Base-by-base conservation (phyloP, 495 filamentous ascomycete genomes). In the Lasiosphaeria hispida region DNA sequence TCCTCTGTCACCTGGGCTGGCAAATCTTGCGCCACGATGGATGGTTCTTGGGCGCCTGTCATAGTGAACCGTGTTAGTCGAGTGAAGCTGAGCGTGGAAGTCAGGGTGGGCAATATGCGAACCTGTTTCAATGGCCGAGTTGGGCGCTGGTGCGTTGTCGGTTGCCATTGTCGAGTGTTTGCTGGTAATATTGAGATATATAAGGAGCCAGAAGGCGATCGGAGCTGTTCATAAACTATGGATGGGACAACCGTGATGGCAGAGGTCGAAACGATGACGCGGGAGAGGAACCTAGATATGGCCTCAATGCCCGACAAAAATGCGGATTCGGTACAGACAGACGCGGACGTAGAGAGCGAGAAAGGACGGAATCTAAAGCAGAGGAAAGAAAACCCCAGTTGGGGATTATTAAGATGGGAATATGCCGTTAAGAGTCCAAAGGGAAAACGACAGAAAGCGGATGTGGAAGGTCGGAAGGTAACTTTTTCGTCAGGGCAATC, bases 1-100 rank as follows among this genome's bases (percentile, higher is more conserved):
- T 66, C 69, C 23, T 65, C 65, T 17, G 50, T 51, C 19, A 33
- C 44, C 14, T 69, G 62, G 53, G 56, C 43, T 9, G 59, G 56
- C 33, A 49, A 18, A 10, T 49, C 64, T 55, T 63, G 55, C 40
- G 18, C 57, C 36, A 43, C 54, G 36, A 59, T 30, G 23, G 23
- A 30, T 5, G 57, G 13, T 17, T 36, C 55, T 38, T 53, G 45
- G 56, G 62, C 65, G 58, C 56, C 68, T 71, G 41, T 41, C 53
- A 39, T 19, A 11, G 30, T n/a, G 30, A 50, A 34, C 10, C 36
- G 44, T 36, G 43, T 56, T 33, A 56, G 42, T 48, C 19, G 39
- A 4, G 40, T 10, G 2, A 56, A 33, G 34, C 15, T 7, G 4
- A 23, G 47, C 4, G 3, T 7, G 7, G 7, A 41, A 30, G 5